Percentiles rank a stretch among this genome's conserved stretches.
Evolutionary conservation across 768 basidiomycete species (phyloP).

Genomic region (Coprinopsis marcescibilis): DNA sequence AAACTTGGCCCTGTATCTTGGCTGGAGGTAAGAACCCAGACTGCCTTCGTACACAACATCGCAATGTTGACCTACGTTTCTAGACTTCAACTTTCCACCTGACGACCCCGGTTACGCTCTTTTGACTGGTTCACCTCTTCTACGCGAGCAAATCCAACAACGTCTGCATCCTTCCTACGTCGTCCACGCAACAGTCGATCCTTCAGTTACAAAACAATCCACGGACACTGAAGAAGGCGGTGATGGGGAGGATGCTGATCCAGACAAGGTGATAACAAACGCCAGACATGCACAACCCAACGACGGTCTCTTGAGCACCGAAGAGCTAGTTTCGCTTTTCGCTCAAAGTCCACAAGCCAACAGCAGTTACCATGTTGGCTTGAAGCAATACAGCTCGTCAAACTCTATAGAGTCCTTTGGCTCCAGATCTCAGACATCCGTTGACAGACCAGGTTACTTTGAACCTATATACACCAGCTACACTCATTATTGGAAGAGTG

Average conservation of each 20-base stretch:
- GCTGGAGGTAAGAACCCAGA: constrained; percentile 60
- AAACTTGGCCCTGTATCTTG: constrained; percentile 73
- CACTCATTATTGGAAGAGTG: constrained; percentile 81
- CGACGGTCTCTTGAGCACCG: constrained; percentile 66
- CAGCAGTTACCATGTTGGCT: constrained; percentile 68
- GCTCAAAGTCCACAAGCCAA: constrained; percentile 30
- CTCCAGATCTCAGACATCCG: constrained; percentile 33
- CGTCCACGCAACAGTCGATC: constrained; percentile 66
- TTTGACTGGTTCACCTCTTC: constrained; percentile 55
- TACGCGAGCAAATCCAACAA: constrained; percentile 45
- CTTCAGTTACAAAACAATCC: constrained; percentile 25
- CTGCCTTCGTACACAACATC: background rate
- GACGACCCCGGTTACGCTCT: constrained; percentile 80
- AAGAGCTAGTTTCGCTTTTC: constrained; percentile 52
- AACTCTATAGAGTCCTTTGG: constrained; percentile 36
- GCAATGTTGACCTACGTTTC: background rate
- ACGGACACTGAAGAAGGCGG: constrained; percentile 33
- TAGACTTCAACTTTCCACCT: constrained; percentile 91
- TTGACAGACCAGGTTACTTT: constrained; percentile 43
- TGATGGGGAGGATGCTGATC: constrained; percentile 50
- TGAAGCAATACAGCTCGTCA: constrained; percentile 16
- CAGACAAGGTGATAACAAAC: constrained; percentile 68
- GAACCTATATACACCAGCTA: constrained; percentile 89
- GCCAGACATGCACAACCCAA: constrained; percentile 50
- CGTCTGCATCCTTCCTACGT: constrained; percentile 59